Conservation (phyloP, 129 eudicot species). For the Silybum marianum region DNA sequence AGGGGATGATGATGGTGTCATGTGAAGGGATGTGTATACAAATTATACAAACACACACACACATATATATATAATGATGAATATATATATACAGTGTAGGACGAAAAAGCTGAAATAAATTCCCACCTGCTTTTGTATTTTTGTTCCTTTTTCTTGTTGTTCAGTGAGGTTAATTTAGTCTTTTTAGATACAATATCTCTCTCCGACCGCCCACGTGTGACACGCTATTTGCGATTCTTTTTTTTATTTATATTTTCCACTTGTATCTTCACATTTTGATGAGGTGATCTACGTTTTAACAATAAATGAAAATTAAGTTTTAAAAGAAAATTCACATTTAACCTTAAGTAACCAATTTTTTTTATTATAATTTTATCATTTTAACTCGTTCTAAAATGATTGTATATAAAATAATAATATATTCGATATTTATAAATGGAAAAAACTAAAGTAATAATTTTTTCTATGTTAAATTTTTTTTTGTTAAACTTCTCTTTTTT, state of each 20-base stretch:
- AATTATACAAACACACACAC: not conserved
- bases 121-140: not conserved
- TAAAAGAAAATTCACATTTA: no score
- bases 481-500: no score
- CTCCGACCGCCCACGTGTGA: constrained; percentile 6
- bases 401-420: no score
- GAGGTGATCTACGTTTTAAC: not conserved
- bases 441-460: no score
- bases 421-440: no score
- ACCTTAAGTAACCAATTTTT: no score
- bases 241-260: not conserved
- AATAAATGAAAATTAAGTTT: no score
- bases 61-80: no score
- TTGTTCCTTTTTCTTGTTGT: not conserved
- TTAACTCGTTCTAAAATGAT: no score
- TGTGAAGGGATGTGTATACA: not conserved
- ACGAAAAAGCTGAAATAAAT: not conserved
- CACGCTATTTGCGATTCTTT: not conserved
- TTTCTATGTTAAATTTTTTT: no score
- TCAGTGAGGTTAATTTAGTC: not conserved
- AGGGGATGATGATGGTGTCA: not conserved
- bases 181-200: not conserved
- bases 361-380: no score
- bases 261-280: not conserved
- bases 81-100: not conserved